phyloP scores from a whole-genome alignment of 179 eudicot genomes.

The Spergularia azorica region DNA sequence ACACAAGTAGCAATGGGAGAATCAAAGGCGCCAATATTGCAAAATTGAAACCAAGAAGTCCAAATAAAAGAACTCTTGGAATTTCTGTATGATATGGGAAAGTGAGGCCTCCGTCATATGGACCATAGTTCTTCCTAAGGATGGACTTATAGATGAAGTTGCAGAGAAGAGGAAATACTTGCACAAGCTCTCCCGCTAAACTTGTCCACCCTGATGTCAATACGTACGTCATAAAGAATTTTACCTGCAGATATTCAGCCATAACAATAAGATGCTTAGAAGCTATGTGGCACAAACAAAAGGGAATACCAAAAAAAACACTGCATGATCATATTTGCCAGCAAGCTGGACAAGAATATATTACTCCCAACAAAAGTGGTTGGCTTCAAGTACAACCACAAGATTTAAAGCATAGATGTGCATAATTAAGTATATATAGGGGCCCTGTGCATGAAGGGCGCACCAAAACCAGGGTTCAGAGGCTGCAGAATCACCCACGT shows the following conservation, averaged over 20 bases:
- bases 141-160: slow-evolving; percentile 50
- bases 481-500: no score
- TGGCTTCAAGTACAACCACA: not conserved
- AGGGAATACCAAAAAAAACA: not conserved
- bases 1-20: slow-evolving; percentile 78
- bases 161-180: slow-evolving; percentile 66
- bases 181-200: slow-evolving; percentile 84
- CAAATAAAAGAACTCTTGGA: slow-evolving; percentile 83
- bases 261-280: not conserved
- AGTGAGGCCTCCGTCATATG: slow-evolving; percentile 54
- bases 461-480: not conserved
- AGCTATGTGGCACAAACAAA: slow-evolving; percentile 6
- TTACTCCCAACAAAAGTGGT: not conserved
- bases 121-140: slow-evolving; percentile 48
- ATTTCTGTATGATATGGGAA: slow-evolving; percentile 95
- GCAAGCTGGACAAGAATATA: not conserved
- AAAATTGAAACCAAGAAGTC: slow-evolving; percentile 73
- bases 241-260: slow-evolving; percentile 53
- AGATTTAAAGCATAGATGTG: not conserved
- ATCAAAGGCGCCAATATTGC: slow-evolving; percentile 81
- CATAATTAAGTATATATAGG: not conserved
- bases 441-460: not conserved
- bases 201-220: slow-evolving; percentile 99
- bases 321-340: not conserved
- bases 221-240: slow-evolving; percentile 83